Base-by-base conservation (phyloP, 2,329 filamentous ascomycete genomes). In the Cladosporium sp. region DNA sequence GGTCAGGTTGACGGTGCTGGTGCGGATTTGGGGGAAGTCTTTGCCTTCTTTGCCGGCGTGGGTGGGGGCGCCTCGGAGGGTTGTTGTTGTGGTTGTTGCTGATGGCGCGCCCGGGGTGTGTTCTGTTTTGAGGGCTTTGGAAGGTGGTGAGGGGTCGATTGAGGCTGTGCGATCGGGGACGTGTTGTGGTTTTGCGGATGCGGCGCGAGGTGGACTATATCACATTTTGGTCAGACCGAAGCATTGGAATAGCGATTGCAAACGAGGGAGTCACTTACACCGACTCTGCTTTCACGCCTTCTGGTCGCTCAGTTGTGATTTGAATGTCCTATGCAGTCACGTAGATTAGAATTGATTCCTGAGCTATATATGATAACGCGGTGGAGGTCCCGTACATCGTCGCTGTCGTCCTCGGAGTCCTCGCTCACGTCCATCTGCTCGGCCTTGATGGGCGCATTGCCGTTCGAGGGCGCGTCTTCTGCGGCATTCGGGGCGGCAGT, bases 1-100 rank as follows among this genome's bases (percentile, higher is more conserved):
- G 77, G 96, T 88, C 64, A 97, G 86, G 74, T 98, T 92, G 69
- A 98, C 86, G 59, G 88, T 93, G 14, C 93, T 97, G 66, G 90
- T 93, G 49, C 83, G 85, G 34, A 87, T 78, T 47, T 85, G 90
- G 81, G 78, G 92, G 81, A 77, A 95, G 82, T 71, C 89, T 80
- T 87, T 86, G 59, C 87, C 86, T 68, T 76, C 72, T 67, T 74
- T 74, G 68, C 82, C 78, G 80, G 85, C 78, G 80, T 87, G 76
- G 49, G 72, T 74, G 38, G 74, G 70, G 76, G 47, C 60, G 49
- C 60, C 60, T 54, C 28, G 26, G 44, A 59, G 52, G 52, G 52
- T 55, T 34, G 52, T 21, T 34, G 62, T 65, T 21, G 51, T 21
- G 51, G 55, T 24, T 30, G 24, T 49, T 64, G 47, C n/a, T n/a